Evolutionary conservation across 768 basidiomycete genomes (phyloP).

Genomic region (Tulasnella sp.): DNA sequence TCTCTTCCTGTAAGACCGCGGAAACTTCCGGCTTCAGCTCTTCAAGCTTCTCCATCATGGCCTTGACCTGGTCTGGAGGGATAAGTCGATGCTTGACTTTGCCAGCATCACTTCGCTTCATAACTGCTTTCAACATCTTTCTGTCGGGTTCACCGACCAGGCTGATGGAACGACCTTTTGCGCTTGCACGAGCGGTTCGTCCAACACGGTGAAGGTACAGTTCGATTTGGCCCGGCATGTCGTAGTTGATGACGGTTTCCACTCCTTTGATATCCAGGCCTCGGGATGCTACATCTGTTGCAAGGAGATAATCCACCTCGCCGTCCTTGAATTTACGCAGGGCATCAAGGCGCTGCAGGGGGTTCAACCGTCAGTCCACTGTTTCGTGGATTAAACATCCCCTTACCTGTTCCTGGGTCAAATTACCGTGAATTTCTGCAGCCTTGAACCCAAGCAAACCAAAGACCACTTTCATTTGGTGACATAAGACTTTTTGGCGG

Average conservation of each 20-base stretch:
- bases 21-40: slow-evolving; percentile 70
- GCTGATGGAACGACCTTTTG: slow-evolving; percentile 91
- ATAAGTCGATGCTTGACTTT: slow-evolving; percentile 86
- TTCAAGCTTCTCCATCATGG: slow-evolving; percentile 66
- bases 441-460: slow-evolving; percentile 82
- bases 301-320: slow-evolving; percentile 85
- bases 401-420: slow-evolving; percentile 91
- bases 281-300: slow-evolving; percentile 92
- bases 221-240: slow-evolving; percentile 90
- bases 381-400: slow-evolving; percentile 10
- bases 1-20: slow-evolving; percentile 82
- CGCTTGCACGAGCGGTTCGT: slow-evolving; percentile 92
- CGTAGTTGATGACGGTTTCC: slow-evolving; percentile 97
- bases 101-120: slow-evolving; percentile 81
- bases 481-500: slow-evolving; percentile 93
- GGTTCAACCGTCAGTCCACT: slow-evolving; percentile 10
- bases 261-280: slow-evolving; percentile 97
- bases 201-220: slow-evolving; percentile 98
- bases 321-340: slow-evolving; percentile 86
- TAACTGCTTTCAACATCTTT: slow-evolving; percentile 92
- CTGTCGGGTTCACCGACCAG: slow-evolving; percentile 94
- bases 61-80: slow-evolving; percentile 65
- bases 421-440: slow-evolving; percentile 90
- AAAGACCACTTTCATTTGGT: slow-evolving; percentile 94
- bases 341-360: slow-evolving; percentile 69